These are phyloP conservation scores for Rhododendron simsii DNA, from an alignment of 148 eudicot species.

Conservation along the genomic window DNA sequence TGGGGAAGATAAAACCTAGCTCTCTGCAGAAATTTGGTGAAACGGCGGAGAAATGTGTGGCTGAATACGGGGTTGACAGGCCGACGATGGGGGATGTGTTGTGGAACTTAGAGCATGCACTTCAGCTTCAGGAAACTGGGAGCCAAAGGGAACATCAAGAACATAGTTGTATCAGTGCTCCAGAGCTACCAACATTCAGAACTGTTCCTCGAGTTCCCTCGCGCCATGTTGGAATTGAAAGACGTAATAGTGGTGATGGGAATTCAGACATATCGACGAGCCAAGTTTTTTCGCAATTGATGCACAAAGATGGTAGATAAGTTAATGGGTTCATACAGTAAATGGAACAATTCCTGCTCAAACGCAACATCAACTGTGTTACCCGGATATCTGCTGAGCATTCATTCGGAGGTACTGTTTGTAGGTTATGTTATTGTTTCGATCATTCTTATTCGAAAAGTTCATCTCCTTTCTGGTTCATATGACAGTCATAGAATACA, in stretches of 20 bases:
- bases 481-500: not conserved
- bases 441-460: not conserved
- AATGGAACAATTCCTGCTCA: not conserved
- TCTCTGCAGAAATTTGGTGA: slow-evolving; percentile 72
- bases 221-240: slow-evolving; percentile 12
- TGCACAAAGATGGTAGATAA: slow-evolving; percentile 71
- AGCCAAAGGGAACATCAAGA: slow-evolving; percentile 23
- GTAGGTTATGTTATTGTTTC: not conserved
- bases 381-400: not conserved
- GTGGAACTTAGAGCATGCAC: slow-evolving; percentile 86
- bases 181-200: slow-evolving; percentile 28
- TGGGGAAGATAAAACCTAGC: slow-evolving; percentile 50
- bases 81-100: slow-evolving; percentile 94
- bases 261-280: slow-evolving; percentile 44
- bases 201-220: slow-evolving; percentile 24
- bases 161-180: slow-evolving; percentile 12
- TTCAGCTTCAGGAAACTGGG: slow-evolving; percentile 68
- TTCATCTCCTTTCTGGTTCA: not conserved
- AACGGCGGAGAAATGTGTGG: slow-evolving; percentile 87
- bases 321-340: slow-evolving; percentile 1
- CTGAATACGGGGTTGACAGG: slow-evolving; percentile 87
- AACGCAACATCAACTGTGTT: not conserved
- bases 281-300: slow-evolving; percentile 78
- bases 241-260: slow-evolving; percentile 30
- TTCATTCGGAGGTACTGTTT: slow-evolving; percentile 3